A percentile compares a stretch with the other conserved stretches of the same genome.
Evolutionary conservation across 2,329 filamentous ascomycete genomes (phyloP).

Genomic region (Alternaria consortialis): DNA sequence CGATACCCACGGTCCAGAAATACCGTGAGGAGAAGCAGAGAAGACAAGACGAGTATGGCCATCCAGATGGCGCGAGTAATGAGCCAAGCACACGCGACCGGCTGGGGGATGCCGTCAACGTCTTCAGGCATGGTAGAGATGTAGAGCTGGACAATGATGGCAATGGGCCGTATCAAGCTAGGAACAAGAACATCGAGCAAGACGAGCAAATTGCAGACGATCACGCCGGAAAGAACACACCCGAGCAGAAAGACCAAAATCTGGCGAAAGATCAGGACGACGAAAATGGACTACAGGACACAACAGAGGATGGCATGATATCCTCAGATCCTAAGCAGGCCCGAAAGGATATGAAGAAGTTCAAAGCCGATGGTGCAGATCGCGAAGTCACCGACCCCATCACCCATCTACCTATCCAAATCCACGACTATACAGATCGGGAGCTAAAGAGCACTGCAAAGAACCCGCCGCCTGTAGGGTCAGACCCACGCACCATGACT

Average conservation of each 20-base stretch:
- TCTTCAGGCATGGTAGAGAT: constrained; percentile 44
- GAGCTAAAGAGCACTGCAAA: constrained; percentile 63
- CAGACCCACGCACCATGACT: constrained; percentile 54
- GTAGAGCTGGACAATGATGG: constrained; percentile 30
- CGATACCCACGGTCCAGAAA: constrained; percentile 58
- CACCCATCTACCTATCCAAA: constrained; percentile 73
- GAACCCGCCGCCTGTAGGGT: constrained; percentile 56
- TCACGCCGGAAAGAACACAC: constrained; percentile 40
- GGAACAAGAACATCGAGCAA: constrained; percentile 49
- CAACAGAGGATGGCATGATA: constrained; percentile 53
- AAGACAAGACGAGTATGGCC: constrained; percentile 48
- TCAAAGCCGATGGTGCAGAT: constrained; percentile 57
- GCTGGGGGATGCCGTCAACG: constrained; percentile 49
- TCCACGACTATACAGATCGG: constrained; percentile 73
- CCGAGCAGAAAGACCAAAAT: constrained; percentile 20
- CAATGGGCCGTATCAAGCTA: constrained; percentile 45
- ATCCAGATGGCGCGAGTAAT: constrained; percentile 31
- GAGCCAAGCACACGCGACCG: constrained; percentile 47
- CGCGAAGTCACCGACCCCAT: constrained; percentile 75
- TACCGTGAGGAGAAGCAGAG: constrained; percentile 59
- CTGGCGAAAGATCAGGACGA: constrained; percentile 31
- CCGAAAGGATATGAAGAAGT: constrained; percentile 61
- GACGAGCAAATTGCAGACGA: constrained; percentile 43
- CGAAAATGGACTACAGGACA: constrained; percentile 49
- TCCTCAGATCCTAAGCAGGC: constrained; percentile 56